phyloP scores from a whole-genome alignment of 495 filamentous ascomycete species.

The Aspergillus sclerotioniger region DNA sequence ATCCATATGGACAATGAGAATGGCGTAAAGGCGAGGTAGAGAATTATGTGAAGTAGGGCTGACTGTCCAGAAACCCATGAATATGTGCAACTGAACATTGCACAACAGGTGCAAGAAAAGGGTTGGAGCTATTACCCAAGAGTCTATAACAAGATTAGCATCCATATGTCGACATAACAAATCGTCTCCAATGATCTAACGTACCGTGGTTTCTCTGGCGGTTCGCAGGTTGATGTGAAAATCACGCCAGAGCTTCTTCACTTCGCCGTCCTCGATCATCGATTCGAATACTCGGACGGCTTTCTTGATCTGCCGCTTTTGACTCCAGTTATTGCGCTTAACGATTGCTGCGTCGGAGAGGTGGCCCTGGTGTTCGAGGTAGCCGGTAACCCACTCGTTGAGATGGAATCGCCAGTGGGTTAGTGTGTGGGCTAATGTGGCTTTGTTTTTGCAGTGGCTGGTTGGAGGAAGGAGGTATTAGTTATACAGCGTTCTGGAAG shows the following conservation, averaged over 20 bases:
- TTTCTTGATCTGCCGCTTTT: constrained; percentile 50
- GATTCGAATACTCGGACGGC: constrained; percentile 56
- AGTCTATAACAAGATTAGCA: neutral
- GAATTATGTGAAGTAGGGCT: neutral
- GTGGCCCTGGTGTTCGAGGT: constrained; percentile 55
- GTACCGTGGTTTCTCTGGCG: constrained; percentile 49
- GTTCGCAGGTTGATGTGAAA: constrained; percentile 58
- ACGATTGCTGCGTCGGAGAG: constrained; percentile 51
- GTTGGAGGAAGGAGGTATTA: neutral
- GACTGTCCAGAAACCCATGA: too few species aligned
- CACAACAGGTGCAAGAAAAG: too few species aligned
- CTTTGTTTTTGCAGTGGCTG: constrained; percentile 65
- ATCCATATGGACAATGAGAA: neutral
- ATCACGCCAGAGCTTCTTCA: constrained; percentile 56
- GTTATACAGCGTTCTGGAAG: neutral
- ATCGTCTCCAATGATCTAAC: neutral
- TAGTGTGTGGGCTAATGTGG: constrained; percentile 65
- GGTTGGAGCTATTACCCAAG: constrained; percentile 1
- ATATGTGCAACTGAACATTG: too few species aligned
- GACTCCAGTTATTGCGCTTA: constrained; percentile 50
- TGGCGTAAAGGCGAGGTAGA: neutral
- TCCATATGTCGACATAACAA: neutral
- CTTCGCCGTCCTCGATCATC: constrained; percentile 55
- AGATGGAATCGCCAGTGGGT: constrained; percentile 75
- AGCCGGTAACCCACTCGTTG: constrained; percentile 65